These are phyloP conservation scores for Thyridium curvatum DNA, from an alignment of 2,329 filamentous ascomycete species.

Conservation along the genomic window DNA sequence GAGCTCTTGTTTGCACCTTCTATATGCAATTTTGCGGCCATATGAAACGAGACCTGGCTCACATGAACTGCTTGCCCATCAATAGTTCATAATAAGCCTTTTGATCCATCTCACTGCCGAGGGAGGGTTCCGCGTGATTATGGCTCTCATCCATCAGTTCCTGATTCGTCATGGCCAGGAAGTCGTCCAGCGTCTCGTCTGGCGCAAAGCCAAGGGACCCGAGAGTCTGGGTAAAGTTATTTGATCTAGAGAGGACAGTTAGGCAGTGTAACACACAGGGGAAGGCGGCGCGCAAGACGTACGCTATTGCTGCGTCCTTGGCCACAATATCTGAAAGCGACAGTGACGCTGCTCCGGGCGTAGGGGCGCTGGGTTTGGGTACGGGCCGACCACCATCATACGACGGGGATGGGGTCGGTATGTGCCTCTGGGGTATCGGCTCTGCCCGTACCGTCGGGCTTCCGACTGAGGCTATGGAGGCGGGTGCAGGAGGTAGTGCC, in stretches of 20 bases:
- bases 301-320: slow-evolving; percentile 26
- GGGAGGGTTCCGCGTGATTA: slow-evolving; percentile 18
- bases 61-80: slow-evolving; percentile 21
- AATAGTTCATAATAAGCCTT: slow-evolving; percentile 29
- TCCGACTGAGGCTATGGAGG: neutral
- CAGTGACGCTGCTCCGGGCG: neutral
- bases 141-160: slow-evolving; percentile 18
- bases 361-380: too few species aligned
- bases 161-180: slow-evolving; percentile 27
- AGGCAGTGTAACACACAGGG: neutral
- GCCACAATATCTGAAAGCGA: slow-evolving; percentile 27
- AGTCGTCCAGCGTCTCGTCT: slow-evolving; percentile 28
- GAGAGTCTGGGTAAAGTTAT: slow-evolving; percentile 25
- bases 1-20: too few species aligned
- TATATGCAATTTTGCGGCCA: too few species aligned
- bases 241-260: slow-evolving; percentile 13
- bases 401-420: slow-evolving; percentile 10
- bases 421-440: slow-evolving; percentile 2
- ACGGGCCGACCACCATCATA: slow-evolving; percentile 6
- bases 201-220: slow-evolving; percentile 28
- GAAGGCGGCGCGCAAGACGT: slow-evolving; percentile 6
- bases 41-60: neutral
- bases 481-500: neutral
- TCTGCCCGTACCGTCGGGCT: slow-evolving; percentile 1
- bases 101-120: slow-evolving; percentile 26